A percentile compares a stretch with the other conserved stretches of the same genome.
phyloP scores from a whole-genome alignment of 2,329 filamentous ascomycete species.

The Talaromyces marneffei region DNA sequence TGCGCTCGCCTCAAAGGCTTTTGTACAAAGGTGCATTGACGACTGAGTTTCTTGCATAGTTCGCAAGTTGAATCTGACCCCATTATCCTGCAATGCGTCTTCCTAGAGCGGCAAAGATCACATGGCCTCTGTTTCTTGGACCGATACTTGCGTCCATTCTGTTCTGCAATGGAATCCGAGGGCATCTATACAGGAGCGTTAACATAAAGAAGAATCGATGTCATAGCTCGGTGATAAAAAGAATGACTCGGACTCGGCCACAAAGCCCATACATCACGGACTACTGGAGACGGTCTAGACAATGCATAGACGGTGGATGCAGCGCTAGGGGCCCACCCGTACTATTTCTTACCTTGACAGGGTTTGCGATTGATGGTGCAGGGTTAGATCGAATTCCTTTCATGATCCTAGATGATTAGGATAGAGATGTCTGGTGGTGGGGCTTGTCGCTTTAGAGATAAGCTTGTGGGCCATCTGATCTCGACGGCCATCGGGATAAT shows the following conservation, averaged over 20 bases:
- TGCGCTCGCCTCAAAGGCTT: neutral
- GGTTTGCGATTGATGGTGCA: neutral
- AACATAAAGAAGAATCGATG: neutral
- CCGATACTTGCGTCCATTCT: constrained; percentile 1
- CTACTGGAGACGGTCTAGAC: neutral
- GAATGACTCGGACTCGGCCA: neutral
- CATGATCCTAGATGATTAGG: neutral
- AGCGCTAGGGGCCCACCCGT: neutral
- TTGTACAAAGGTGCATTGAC: neutral
- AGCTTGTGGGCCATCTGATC: neutral
- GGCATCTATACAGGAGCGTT: neutral
- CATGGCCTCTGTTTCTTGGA: constrained; percentile 6
- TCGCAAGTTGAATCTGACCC: neutral
- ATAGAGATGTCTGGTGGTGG: neutral
- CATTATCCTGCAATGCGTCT: constrained; percentile 3
- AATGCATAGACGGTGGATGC: neutral
- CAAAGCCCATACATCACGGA: neutral
- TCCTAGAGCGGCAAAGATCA: constrained; percentile 2
- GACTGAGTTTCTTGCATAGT: neutral
- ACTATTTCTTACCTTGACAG: neutral
- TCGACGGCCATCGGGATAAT: neutral
- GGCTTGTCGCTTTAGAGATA: neutral
- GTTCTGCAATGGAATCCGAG: constrained; percentile 7
- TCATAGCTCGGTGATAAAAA: neutral
- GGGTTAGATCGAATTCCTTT: neutral